Evolutionary conservation across 176 grass and related monocot species (phyloP).

Genomic region (Oropetium thomaeum): DNA sequence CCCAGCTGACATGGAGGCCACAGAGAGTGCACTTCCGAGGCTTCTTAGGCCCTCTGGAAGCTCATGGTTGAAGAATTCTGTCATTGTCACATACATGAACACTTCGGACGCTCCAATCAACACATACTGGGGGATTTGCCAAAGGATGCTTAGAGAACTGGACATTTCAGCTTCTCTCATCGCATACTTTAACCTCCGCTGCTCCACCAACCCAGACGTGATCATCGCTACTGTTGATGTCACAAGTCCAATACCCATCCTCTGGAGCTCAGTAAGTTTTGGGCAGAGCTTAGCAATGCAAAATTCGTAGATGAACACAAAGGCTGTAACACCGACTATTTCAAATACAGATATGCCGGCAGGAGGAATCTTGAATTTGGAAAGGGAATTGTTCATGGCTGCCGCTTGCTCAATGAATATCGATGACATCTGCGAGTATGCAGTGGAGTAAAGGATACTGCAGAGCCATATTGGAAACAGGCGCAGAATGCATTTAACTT

Average conservation of each 20-base stretch:
- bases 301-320: conserved; percentile 47
- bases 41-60: conserved; percentile 54
- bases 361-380: conserved; percentile 27
- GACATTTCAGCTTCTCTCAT: not conserved
- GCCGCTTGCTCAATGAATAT: conserved; percentile 57
- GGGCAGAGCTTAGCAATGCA: conserved; percentile 21
- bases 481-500: conserved; percentile 53
- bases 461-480: conserved; percentile 60
- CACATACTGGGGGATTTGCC: conserved; percentile 73
- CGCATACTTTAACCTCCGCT: conserved; percentile 30
- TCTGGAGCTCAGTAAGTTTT: conserved; percentile 49
- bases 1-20: conserved; percentile 65
- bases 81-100: conserved; percentile 76
- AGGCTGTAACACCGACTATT: conserved; percentile 40
- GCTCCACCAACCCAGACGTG: conserved; percentile 39
- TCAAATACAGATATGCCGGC: conserved; percentile 48
- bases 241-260: conserved; percentile 53
- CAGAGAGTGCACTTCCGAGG: conserved; percentile 60
- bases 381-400: conserved; percentile 38
- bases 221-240: conserved; percentile 43
- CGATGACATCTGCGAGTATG: conserved; percentile 57
- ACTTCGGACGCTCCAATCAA: conserved; percentile 67
- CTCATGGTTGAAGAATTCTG: conserved; percentile 80
- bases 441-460: conserved; percentile 52
- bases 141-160: conserved; percentile 46